Conservation (phyloP, 805 yeast genomes). For the Sugiyamaella marilandica region DNA sequence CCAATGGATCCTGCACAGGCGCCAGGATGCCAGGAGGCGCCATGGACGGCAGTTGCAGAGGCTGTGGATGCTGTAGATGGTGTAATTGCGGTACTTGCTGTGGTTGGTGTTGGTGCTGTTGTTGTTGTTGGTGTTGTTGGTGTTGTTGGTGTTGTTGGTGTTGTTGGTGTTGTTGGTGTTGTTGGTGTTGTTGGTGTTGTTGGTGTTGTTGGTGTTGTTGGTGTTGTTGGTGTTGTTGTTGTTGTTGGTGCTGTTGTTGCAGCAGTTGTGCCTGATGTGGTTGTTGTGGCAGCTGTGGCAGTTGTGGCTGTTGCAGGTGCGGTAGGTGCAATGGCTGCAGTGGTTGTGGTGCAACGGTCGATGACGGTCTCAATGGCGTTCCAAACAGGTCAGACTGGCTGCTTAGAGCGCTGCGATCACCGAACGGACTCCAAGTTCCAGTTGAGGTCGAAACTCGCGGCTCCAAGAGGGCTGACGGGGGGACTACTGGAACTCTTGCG, state of each 20-base stretch:
- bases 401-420: not conserved
- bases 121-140: not conserved
- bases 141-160: not conserved
- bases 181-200: not conserved
- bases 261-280: not conserved
- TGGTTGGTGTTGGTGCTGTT: not conserved
- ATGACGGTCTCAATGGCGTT: not conserved
- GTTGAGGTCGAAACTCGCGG: not conserved
- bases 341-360: not conserved
- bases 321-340: not conserved
- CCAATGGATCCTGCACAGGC: slow-evolving; percentile 17
- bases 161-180: not conserved
- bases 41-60: slow-evolving; percentile 4
- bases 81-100: not conserved
- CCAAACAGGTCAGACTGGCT: not conserved
- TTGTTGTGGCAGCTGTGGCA: not conserved
- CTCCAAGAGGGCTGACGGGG: too few relatives aligned
- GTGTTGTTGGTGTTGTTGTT: not conserved
- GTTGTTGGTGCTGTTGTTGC: not conserved
- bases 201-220: not conserved
- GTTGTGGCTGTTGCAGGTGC: not conserved
- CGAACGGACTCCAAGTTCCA: not conserved
- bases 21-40: slow-evolving; percentile 17
- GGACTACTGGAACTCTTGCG: too few relatives aligned
- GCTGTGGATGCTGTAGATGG: not conserved